Evolutionary conservation across 495 filamentous ascomycete genomes (phyloP), one percentile per base, ranked within the genome.

Genomic region (Penicillium waksmanii): DNA sequence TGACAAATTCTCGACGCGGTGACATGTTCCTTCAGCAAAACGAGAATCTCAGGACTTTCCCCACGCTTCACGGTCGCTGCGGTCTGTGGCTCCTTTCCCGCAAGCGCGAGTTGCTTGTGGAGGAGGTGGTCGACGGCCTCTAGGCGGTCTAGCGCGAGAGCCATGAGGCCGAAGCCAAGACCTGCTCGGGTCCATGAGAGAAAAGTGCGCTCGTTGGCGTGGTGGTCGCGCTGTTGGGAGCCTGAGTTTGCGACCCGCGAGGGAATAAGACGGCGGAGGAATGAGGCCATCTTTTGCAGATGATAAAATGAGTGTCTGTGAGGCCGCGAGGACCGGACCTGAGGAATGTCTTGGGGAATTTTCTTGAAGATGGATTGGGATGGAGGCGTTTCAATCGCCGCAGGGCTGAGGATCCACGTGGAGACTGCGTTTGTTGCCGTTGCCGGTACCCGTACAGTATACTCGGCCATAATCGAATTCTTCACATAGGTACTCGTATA

Each of bases 201-300:
- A 61, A 81, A 83, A n/a, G 82, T 84, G 3, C 82, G 77, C 66
- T 84, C 82, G 60, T 77, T 78, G 58, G 82, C 80, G 35, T 81
- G 75, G 56, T 83, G 77, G 64, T 83, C 80, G 55, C 80, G 79
- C 6, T 80, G 66, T 49, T 72, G 67, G 4, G 67, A 71, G 48
- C 71, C 69, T n/a, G 61, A 70, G 58, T 76, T 74, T 36, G 65
- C 53, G 48, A 76, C 65, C 38, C 65, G 51, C 19, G 61, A 56
- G 27, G 71, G 64, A 18, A 67, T 33, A 21, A 74, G 52, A 44
- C 66, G 69, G 51, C 71, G 71, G 55, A 73, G 35, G 36, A 64
- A 58, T 27, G 58, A 62, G 15, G 62, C 40, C 38, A 65, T 60
- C 19, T 50, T 19, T 31, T 33, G 13, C 1, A 18, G 34, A 51